Conservation (phyloP, 768 basidiomycete species). For the Tulasnella sp. region DNA sequence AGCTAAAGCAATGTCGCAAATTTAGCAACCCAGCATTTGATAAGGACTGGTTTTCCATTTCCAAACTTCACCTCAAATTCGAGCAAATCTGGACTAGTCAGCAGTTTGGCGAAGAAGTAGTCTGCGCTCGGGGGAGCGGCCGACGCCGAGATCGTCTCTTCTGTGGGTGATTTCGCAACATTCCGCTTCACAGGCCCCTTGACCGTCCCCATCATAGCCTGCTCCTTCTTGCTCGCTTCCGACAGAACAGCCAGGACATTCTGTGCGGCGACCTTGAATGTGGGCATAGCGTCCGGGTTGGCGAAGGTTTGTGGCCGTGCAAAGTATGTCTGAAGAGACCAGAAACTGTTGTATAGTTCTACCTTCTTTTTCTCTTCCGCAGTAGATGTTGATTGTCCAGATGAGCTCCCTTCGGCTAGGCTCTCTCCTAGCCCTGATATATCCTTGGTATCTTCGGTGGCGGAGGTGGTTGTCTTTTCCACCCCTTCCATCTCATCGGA, state of each 20-base stretch:
- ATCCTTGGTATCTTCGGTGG: slow-evolving; percentile 6
- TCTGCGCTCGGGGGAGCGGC: slow-evolving; percentile 29
- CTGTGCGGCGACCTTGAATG: slow-evolving; percentile 60
- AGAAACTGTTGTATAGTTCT: slow-evolving; percentile 83
- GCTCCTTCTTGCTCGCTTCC: slow-evolving; percentile 79
- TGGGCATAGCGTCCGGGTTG: slow-evolving; percentile 39
- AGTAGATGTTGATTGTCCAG: background rate
- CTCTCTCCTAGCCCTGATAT: slow-evolving; percentile 18
- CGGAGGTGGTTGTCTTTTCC: slow-evolving; percentile 10
- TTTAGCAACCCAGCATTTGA: slow-evolving; percentile 7
- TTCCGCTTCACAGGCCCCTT: slow-evolving; percentile 33
- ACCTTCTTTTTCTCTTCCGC: slow-evolving; percentile 39
- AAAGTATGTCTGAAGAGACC: slow-evolving; percentile 79
- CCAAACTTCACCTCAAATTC: slow-evolving; percentile 61
- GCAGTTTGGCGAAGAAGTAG: slow-evolving; percentile 89
- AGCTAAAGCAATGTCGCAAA: slow-evolving; percentile 37
- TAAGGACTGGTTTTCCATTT: background rate
- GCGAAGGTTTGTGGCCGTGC: slow-evolving; percentile 67
- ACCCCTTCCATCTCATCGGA: slow-evolving; percentile 31
- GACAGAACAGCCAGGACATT: slow-evolving; percentile 69
- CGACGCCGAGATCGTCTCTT: background rate
- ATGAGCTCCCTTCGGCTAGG: slow-evolving; percentile 21
- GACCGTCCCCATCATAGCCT: slow-evolving; percentile 69
- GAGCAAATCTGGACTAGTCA: slow-evolving; percentile 76
- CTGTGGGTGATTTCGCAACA: slow-evolving; percentile 30